Evolutionary conservation across 257 asterid species (phyloP).

Genomic region (Nicotiana attenuata): DNA sequence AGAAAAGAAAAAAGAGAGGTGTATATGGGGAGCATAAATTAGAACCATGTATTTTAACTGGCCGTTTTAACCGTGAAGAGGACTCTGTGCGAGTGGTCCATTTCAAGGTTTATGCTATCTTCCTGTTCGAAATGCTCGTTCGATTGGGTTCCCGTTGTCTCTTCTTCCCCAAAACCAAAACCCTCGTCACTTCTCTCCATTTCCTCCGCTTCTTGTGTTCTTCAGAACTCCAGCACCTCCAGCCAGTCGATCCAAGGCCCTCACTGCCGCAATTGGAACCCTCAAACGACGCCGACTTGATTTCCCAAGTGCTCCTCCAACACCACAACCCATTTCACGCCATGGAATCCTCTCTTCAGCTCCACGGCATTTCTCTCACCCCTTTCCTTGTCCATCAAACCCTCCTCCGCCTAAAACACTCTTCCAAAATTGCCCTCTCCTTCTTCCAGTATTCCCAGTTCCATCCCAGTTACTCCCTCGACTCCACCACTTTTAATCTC

Average conservation of each 20-base stretch:
- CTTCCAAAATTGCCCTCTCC: slow-evolving; percentile 80
- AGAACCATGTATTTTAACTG: too few species aligned
- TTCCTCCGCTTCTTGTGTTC: not conserved
- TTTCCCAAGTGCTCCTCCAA: slow-evolving; percentile 58
- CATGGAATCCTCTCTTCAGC: slow-evolving; percentile 80
- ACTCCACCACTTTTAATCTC: slow-evolving; percentile 58
- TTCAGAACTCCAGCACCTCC: not conserved
- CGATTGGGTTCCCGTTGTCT: not conserved
- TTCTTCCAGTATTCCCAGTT: slow-evolving; percentile 50
- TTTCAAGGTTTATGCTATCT: not conserved
- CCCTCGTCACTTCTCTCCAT: not conserved
- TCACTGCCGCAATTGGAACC: slow-evolving; percentile 43
- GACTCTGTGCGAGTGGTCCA: not conserved
- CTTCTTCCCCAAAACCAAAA: not conserved
- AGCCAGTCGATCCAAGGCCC: slow-evolving; percentile 18
- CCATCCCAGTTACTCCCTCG: slow-evolving; percentile 33
- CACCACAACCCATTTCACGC: slow-evolving; percentile 93
- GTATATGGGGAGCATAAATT: too few species aligned
- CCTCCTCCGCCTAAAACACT: slow-evolving; percentile 65
- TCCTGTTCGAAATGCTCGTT: not conserved
- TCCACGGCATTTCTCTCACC: slow-evolving; percentile 57
- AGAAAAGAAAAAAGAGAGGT: too few species aligned
- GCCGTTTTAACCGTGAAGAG: too few species aligned
- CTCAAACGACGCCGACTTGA: slow-evolving; percentile 59
- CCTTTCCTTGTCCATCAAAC: slow-evolving; percentile 63